Base-by-base conservation (phyloP, 805 yeast genomes). In the Maudiozyma saulgeensis region DNA sequence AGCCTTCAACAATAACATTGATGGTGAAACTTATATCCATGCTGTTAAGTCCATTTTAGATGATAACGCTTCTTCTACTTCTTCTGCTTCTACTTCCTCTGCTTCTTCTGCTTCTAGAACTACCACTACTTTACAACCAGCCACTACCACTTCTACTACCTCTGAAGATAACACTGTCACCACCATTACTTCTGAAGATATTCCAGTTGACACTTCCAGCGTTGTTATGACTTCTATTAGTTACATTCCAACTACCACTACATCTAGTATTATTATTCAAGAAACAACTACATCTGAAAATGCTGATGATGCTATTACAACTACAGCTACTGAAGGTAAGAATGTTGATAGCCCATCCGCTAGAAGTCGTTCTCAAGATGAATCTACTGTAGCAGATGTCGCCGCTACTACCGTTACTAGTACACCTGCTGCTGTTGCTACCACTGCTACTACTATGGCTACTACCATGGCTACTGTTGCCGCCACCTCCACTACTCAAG, bases 1-100 rank as follows among this genome's bases (percentile, higher is more conserved):
- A 59, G 90, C 81, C 41, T 66, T 72, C 51, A 74, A 78, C 54
- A 70, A 74, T 48, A 58, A 63, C 44, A 70, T 72, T 37, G 70
- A 71, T 51, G 82, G 77, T 37, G 59, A 54, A 25, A 53, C 73
- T 13, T 77, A 74, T 52, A 75, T 74, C 13, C 63, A 60, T 32
- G 70, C 67, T 39, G 61, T 80, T 64, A 77, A 77, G 62, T 51
- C 62, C 26, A 60, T 75, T 41, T 62, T 79, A 54, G 63, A 61
- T 13, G 58, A 56, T 15, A 46, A 59, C 6, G 45, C 57, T 6
- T 9, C 19, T 2, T 15, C 46, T 32, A 12, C 46, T 40, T 5
- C 40, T 34, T 16, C 58, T 6, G 28, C 59, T 23, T 38, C 60
- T 15, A 23, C 53, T 35, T 16, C 60, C 16, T 19, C 64, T 34